phyloP scores from a whole-genome alignment of 805 yeast species.

The Huiozyma naganishii region DNA sequence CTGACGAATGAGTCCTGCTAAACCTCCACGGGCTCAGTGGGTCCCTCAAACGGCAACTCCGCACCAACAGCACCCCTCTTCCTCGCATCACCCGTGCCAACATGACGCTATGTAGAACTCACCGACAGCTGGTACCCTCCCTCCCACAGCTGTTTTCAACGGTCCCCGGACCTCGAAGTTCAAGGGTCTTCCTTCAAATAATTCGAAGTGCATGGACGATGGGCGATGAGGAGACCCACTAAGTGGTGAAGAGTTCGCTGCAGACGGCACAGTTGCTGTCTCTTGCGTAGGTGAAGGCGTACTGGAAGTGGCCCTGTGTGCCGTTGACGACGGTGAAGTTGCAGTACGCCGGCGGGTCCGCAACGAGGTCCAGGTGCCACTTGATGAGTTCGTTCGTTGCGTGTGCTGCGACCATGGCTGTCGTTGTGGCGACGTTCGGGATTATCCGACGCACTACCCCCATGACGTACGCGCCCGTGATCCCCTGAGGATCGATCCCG shows the following conservation, averaged over 20 bases:
- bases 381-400: conserved; percentile 83
- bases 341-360: conserved; percentile 30
- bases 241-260: background rate
- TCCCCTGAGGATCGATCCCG: conserved; percentile 51
- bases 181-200: no score
- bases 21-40: no score
- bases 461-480: conserved; percentile 57
- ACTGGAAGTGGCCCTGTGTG: conserved; percentile 63
- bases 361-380: conserved; percentile 54
- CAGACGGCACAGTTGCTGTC: conserved; percentile 68
- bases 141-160: no score
- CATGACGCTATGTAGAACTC: no score
- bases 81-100: no score
- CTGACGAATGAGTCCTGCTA: no score
- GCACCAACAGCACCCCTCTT: no score
- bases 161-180: no score
- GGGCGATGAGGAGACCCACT: no score
- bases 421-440: conserved; percentile 91
- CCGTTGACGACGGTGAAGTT: conserved; percentile 88
- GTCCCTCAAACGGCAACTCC: no score
- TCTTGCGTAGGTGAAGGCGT: conserved; percentile 54
- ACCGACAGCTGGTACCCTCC: no score
- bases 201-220: no score
- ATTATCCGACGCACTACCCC: conserved; percentile 89
- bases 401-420: conserved; percentile 82